A percentile compares a stretch with the other conserved stretches of the same genome.
These are phyloP conservation scores for Rossbeevera mucosa DNA, from an alignment of 768 basidiomycete species.

Conservation along the genomic window DNA sequence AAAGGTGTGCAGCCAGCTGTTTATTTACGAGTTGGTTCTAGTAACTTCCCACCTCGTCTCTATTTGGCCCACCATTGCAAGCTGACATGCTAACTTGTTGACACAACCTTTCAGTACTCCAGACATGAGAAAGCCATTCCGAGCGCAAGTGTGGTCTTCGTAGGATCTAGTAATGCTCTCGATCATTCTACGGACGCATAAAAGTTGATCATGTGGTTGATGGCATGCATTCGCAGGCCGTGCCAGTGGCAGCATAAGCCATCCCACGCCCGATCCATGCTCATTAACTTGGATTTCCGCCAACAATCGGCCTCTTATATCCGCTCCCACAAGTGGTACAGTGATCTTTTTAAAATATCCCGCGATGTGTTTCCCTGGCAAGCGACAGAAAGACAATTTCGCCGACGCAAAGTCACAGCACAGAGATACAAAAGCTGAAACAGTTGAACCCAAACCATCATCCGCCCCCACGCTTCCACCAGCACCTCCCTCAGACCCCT, in stretches of 20 bases:
- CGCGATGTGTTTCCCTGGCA: conserved; percentile 39
- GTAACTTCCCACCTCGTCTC: background rate
- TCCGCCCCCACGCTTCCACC: conserved; percentile 5
- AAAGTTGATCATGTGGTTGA: conserved; percentile 16
- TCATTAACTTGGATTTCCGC: background rate
- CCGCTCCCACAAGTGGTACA: conserved; percentile 6
- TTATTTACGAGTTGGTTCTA: background rate
- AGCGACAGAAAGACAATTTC: conserved; percentile 33
- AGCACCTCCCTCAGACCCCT: background rate
- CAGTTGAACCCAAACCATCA: background rate
- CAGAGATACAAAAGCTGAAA: conserved; percentile 12
- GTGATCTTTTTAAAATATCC: background rate
- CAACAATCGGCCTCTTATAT: conserved; percentile 1
- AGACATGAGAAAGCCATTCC: conserved; percentile 10
- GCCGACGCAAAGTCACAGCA: conserved; percentile 22
- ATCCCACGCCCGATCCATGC: conserved; percentile 24
- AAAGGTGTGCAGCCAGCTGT: background rate
- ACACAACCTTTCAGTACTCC: background rate
- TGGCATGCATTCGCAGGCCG: conserved; percentile 10
- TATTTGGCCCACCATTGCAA: conserved; percentile 2
- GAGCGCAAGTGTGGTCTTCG: background rate
- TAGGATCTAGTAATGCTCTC: background rate
- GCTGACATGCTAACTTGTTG: background rate
- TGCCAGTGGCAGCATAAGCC: conserved; percentile 1
- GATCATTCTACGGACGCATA: conserved; percentile 7